Percentiles rank a stretch among this genome's conserved stretches.
phyloP scores from a whole-genome alignment of 192 early-diverging fungal genomes.

The Rhizoclosmatium globosum region DNA sequence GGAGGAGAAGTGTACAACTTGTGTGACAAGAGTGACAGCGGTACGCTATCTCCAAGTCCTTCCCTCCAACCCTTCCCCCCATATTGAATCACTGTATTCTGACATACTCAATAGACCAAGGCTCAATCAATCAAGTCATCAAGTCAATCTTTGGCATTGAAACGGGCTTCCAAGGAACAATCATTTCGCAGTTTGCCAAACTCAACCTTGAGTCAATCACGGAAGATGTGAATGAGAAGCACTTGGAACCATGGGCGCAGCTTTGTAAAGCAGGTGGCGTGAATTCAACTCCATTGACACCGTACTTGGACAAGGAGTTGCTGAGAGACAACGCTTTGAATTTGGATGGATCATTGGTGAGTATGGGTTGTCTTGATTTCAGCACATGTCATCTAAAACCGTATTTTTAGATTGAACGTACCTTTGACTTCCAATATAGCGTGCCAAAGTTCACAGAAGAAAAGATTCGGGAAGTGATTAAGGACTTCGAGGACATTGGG shows the following conservation, averaged over 20 bases:
- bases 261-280: constrained; percentile 76
- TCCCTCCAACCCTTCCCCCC: neutral
- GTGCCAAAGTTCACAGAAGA: constrained; percentile 72
- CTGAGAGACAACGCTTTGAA: constrained; percentile 85
- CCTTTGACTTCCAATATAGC: constrained; percentile 75
- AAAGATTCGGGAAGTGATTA: constrained; percentile 75
- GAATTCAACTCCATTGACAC: constrained; percentile 85
- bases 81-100: constrained; percentile 9
- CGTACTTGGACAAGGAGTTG: constrained; percentile 93
- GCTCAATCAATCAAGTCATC: constrained; percentile 76
- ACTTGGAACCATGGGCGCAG: constrained; percentile 92
- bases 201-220: constrained; percentile 85
- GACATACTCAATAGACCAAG: constrained; percentile 86
- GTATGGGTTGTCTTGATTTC: neutral
- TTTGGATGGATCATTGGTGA: constrained; percentile 80
- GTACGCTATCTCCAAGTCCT: constrained; percentile 51
- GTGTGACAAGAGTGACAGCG: constrained; percentile 86
- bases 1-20: constrained; percentile 79
- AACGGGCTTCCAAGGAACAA: constrained; percentile 83
- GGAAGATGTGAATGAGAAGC: constrained; percentile 94
- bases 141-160: constrained; percentile 79
- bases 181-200: constrained; percentile 82
- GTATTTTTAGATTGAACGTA: constrained; percentile 63
- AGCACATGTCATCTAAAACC: neutral
- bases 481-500: constrained; percentile 80